phyloP scores from a whole-genome alignment of 2,329 filamentous ascomycete genomes.

The Alternaria metachromatica region DNA sequence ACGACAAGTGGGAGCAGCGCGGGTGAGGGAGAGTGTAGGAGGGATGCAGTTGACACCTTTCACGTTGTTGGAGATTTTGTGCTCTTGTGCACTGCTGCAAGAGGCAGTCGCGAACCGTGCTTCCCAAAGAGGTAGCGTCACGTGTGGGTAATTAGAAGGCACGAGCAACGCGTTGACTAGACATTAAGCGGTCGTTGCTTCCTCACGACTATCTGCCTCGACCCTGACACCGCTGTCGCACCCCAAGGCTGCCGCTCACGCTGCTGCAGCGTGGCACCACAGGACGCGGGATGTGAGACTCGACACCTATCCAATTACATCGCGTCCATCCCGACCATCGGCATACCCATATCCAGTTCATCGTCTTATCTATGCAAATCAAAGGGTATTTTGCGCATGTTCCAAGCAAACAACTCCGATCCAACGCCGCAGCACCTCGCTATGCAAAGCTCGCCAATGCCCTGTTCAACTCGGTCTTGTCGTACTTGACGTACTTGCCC shows the following conservation, averaged over 20 bases:
- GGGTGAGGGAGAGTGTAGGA: background rate
- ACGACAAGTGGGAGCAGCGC: slow-evolving; percentile 1
- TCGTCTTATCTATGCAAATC: slow-evolving; percentile 30
- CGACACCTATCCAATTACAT: slow-evolving; percentile 26
- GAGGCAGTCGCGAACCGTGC: slow-evolving; percentile 32
- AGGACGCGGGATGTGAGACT: slow-evolving; percentile 12
- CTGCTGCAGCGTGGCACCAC: slow-evolving; percentile 20
- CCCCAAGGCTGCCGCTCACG: background rate
- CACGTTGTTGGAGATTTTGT: slow-evolving; percentile 19
- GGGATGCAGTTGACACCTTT: slow-evolving; percentile 35
- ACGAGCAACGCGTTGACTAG: slow-evolving; percentile 10
- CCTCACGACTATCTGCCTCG: background rate
- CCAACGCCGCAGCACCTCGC: slow-evolving; percentile 27
- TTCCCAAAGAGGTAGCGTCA: slow-evolving; percentile 35
- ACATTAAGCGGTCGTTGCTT: slow-evolving; percentile 3
- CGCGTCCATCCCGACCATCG: slow-evolving; percentile 14
- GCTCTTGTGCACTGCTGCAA: slow-evolving; percentile 17
- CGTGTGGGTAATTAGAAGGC: slow-evolving; percentile 29
- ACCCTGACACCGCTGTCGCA: background rate
- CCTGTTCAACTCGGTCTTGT: slow-evolving; percentile 79
- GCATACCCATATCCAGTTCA: slow-evolving; percentile 12
- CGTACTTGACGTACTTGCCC: slow-evolving; percentile 98
- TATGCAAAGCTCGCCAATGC: slow-evolving; percentile 58
- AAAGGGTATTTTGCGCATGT: slow-evolving; percentile 43
- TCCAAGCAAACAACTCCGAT: slow-evolving; percentile 24